Percentiles rank a stretch among this genome's conserved stretches.
Conservation (phyloP, 2,329 filamentous ascomycete genomes). For the Fusarium nurragi region DNA sequence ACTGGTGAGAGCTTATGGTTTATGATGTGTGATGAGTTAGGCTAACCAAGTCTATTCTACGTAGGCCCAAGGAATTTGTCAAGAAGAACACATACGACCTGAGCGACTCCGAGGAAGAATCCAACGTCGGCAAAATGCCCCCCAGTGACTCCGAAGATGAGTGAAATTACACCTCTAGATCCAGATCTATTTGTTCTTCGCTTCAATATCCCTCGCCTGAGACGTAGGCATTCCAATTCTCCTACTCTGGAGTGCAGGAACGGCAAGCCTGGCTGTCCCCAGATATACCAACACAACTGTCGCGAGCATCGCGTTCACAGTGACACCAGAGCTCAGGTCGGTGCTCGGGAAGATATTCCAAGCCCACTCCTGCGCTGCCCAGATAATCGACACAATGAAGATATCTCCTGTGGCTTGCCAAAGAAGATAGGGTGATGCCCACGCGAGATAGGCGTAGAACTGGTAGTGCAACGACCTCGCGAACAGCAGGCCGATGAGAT, state of each 20-base stretch:
- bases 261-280: conserved; percentile 59
- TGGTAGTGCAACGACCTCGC: conserved; percentile 93
- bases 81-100: conserved; percentile 73
- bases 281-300: conserved; percentile 72
- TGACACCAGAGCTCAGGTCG: conserved; percentile 63
- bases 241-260: conserved; percentile 25
- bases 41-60: conserved; percentile 7
- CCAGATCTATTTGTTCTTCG: conserved; percentile 47
- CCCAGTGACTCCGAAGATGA: conserved; percentile 79
- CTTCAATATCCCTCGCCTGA: conserved; percentile 31
- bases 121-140: conserved; percentile 84
- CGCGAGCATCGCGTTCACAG: conserved; percentile 74
- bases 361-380: conserved; percentile 85
- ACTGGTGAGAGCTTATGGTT: conserved; percentile 71
- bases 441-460: conserved; percentile 91
- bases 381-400: conserved; percentile 72
- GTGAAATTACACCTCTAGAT: conserved; percentile 23
- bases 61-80: conserved; percentile 81
- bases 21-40: conserved; percentile 14
- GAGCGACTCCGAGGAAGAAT: conserved; percentile 79
- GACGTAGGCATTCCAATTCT: conserved; percentile 27
- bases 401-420: conserved; percentile 80
- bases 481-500: conserved; percentile 83
- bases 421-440: conserved; percentile 86
- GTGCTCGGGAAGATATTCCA: conserved; percentile 95